Evolutionary conservation across 2,329 filamentous ascomycete genomes (phyloP), one percentile per base, ranked within the genome.

Genomic region (Aspergillus puulaauensis): DNA sequence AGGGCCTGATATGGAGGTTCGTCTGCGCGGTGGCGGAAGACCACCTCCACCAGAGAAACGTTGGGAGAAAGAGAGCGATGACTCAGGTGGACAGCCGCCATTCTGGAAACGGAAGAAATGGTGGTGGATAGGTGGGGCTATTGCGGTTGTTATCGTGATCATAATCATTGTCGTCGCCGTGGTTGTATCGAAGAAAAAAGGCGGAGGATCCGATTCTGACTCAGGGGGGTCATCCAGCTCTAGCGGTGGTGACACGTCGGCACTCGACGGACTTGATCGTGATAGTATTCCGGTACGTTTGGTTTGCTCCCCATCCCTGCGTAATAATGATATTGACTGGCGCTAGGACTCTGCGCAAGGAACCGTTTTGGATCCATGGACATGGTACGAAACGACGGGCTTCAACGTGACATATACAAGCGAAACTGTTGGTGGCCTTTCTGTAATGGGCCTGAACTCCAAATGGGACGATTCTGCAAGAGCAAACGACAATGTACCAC

Each of bases 361-460:
- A 14, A 90, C 89, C 2, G 88, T 90, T 61, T 81, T 96, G 19
- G 93, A 99, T 69, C 95, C 95, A 0, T 96, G 91, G 73, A 87
- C 88, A 2, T 99, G 95, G 95, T 89, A 90, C 64, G 89, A 96
- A 66, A 97, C 93, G 0, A 83, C 82, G 0, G 91, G 93, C 68
- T 96, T 98, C 79, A 99, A 99, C 71, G 83, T 93, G 60, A 98
- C 95, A 0, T 99, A 96, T 72, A 99, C 95, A 0, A 86, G 88
- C 59, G 83, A 86, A 50, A 92, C 86, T 14, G 88, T 98, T 0
- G 95, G 95, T 19, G 90, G 88, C 3, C 81, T 99, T n/a, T 88
- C 91, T 0, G 75, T 98, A 59, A 98, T 98, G 87, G 95, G 95
- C 0, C 82, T 99, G 23, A 89, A 90, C 69, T 86, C 86, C 0